Percentiles rank a stretch among this genome's conserved stretches.
phyloP scores from a whole-genome alignment of 257 asterid genomes.

The Avicennia marina region DNA sequence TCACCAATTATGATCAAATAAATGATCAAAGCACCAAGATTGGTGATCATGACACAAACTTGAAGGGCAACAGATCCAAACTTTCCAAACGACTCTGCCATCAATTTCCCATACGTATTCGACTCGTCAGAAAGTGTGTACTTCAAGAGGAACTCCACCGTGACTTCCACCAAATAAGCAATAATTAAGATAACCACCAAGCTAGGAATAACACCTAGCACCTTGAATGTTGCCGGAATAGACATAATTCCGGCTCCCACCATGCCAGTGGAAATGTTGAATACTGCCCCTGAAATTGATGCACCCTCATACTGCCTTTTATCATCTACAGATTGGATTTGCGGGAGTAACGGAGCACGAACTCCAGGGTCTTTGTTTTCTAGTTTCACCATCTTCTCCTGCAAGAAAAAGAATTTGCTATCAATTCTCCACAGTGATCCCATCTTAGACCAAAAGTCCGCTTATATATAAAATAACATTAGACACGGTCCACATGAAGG shows the following conservation, averaged over 20 bases:
- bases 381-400: constrained; percentile 23
- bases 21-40: constrained; percentile 88
- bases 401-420: neutral
- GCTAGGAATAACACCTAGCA: constrained; percentile 82
- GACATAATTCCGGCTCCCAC: constrained; percentile 98
- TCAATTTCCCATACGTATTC: constrained; percentile 72
- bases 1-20: constrained; percentile 90
- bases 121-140: constrained; percentile 58
- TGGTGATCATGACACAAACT: constrained; percentile 77
- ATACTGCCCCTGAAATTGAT: constrained; percentile 72
- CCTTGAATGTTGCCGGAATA: constrained; percentile 87
- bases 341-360: constrained; percentile 51
- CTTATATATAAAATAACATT: too few relatives aligned
- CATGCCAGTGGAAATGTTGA: constrained; percentile 88
- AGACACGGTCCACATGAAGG: too few relatives aligned
- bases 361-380: constrained; percentile 33
- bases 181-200: constrained; percentile 55
- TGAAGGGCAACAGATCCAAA: constrained; percentile 80
- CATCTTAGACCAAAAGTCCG: too few relatives aligned
- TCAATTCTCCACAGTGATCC: neutral
- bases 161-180: constrained; percentile 81
- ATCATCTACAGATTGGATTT: constrained; percentile 18
- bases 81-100: constrained; percentile 94
- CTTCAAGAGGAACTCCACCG: constrained; percentile 83
- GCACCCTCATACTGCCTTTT: constrained; percentile 39